Base-by-base conservation (phyloP, 352 stramenopile genomes). In the Phytophthora podocarpi region DNA sequence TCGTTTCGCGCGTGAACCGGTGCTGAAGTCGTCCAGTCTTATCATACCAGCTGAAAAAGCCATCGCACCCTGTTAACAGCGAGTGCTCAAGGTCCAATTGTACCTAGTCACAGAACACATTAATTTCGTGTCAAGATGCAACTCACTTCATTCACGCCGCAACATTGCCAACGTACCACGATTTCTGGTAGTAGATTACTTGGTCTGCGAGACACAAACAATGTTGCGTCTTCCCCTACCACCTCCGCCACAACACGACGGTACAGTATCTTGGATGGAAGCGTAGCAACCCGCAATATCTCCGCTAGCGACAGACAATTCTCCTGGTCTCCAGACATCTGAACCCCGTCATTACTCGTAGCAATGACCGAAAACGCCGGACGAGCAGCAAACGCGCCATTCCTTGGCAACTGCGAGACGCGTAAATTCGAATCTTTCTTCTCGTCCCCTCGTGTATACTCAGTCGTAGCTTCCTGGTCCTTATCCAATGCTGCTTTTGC, bases 1-100 rank as follows among this genome's bases (percentile, higher is more conserved):
- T 74, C 11, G 81, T 87, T 43, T 90, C 75, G 31, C 67, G 56
- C 15, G 80, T 89, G 60, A 92, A 92, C 31, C 82, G 78, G 40
- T 87, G 74, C 20, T 61, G 35, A 41, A 64, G 55, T 15, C 21
- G 35, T 16, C 77, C 78, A 4, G 26, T 21, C 9, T 70, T 39
- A 26, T 74, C 63, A 13, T 78, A 84, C 64, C 64, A 79, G 4
- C 63, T 73, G 55, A 87, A 90, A 59, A 86, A 90, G 0, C 68
- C 64, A 36, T 77, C 67, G 24, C 50, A 40, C 5, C 46, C 68
- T 1, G 52, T 62, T 39, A 79, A 40, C 13, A 79, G 10, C 2
- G 58, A 71, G 0, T 24, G 34, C 30, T 67, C 34, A 10, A 27
- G 5, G 13, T 53, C 24, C 24, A 68, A 46, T 28, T 69, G 51